These are phyloP conservation scores for Beauveria bassiana DNA, from an alignment of 2,329 filamentous ascomycete genomes.

Conservation along the genomic window DNA sequence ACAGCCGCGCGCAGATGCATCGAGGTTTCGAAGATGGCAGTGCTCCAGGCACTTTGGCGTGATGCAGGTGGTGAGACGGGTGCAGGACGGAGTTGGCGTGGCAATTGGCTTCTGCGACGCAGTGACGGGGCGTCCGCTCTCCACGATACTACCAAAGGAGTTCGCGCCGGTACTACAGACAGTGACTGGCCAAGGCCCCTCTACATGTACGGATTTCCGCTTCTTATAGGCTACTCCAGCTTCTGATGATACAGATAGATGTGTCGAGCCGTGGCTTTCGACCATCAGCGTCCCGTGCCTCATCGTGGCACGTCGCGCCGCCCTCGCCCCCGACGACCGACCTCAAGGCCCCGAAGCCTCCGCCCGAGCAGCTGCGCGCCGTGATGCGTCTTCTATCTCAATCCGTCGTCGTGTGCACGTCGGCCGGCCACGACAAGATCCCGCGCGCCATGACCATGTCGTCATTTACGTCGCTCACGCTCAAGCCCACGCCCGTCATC, in stretches of 20 bases:
- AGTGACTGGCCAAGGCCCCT: neutral
- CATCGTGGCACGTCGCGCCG: slow-evolving; percentile 23
- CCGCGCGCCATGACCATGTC: slow-evolving; percentile 52
- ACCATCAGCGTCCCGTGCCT: neutral
- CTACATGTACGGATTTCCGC: neutral
- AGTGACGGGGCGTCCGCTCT: slow-evolving; percentile 6
- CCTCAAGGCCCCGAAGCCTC: slow-evolving; percentile 22
- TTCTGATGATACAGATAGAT: neutral
- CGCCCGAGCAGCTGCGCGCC: slow-evolving; percentile 41
- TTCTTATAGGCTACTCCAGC: neutral
- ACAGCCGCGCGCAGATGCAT: neutral
- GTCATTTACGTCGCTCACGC: slow-evolving; percentile 48
- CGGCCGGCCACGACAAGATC: slow-evolving; percentile 25
- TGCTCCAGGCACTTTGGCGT: slow-evolving; percentile 3
- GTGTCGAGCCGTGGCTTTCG: slow-evolving; percentile 3
- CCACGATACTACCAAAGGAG: slow-evolving; percentile 8
- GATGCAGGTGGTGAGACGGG: slow-evolving; percentile 5
- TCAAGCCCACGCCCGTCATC: slow-evolving; percentile 43
- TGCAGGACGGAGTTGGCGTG: slow-evolving; percentile 9
- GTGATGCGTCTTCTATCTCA: slow-evolving; percentile 48
- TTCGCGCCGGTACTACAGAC: slow-evolving; percentile 8
- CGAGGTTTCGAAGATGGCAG: neutral
- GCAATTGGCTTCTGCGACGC: slow-evolving; percentile 10
- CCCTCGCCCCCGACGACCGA: slow-evolving; percentile 28
- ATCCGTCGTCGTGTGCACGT: slow-evolving; percentile 48